phyloP scores from a whole-genome alignment of 768 basidiomycete genomes.

The Gloeopeniophorella convolvens region DNA sequence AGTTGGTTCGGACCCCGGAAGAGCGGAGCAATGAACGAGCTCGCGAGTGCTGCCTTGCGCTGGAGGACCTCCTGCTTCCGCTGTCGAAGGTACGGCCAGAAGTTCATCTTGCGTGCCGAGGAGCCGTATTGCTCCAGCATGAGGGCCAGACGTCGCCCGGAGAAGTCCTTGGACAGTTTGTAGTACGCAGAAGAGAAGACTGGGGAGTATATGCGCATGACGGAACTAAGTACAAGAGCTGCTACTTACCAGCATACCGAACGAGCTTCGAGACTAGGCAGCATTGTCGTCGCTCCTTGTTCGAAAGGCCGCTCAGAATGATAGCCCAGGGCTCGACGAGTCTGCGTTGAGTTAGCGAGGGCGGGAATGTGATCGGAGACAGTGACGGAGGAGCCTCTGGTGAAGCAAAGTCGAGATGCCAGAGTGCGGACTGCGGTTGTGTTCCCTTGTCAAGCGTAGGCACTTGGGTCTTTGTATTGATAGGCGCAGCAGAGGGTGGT shows the following conservation, averaged over 20 bases:
- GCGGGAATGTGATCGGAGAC: constrained; percentile 46
- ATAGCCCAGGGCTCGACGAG: constrained; percentile 46
- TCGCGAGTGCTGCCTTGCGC: constrained; percentile 35
- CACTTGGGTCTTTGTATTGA: background rate
- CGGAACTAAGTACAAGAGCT: background rate
- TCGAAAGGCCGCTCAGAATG: constrained; percentile 42
- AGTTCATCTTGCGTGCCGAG: constrained; percentile 44
- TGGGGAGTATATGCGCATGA: constrained; percentile 25
- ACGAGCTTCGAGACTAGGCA: constrained; percentile 52
- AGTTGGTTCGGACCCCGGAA: constrained; percentile 28
- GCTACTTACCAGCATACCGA: constrained; percentile 52
- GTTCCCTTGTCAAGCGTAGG: background rate
- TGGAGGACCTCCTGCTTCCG: constrained; percentile 39
- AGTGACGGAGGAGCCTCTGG: constrained; percentile 26
- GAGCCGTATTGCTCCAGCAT: constrained; percentile 32
- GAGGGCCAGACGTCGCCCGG: constrained; percentile 42
- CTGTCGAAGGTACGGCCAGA: constrained; percentile 64
- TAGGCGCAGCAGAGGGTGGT: background rate
- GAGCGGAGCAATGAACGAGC: constrained; percentile 44
- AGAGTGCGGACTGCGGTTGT: background rate
- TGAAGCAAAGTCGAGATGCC: constrained; percentile 34
- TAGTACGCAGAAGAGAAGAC: constrained; percentile 57
- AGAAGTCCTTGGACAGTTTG: constrained; percentile 40
- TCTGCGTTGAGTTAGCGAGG: constrained; percentile 52
- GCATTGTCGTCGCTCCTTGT: constrained; percentile 40